Base-by-base conservation (phyloP, 2,329 filamentous ascomycete genomes). In the Dactylonectria estremocensis region DNA sequence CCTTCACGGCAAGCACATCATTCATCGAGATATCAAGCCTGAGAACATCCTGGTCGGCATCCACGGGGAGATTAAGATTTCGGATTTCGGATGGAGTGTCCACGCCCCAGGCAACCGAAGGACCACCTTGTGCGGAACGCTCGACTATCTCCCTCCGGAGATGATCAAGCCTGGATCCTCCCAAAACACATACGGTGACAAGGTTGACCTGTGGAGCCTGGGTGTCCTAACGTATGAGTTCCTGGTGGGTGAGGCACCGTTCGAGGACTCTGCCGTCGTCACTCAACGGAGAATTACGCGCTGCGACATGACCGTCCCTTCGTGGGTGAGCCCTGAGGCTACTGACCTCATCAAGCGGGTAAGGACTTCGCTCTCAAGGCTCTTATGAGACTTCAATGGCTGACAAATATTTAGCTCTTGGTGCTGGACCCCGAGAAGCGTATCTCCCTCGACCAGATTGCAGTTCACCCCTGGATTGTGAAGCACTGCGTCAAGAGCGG, bases 51-150 rank as follows among this genome's bases (percentile, higher is more conserved):
- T 98, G 22, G 92, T 98, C 33, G 95, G 95, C 14, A 95, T 98
- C 67, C 95, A 98, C 79, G 96, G 95, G 72, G 96, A 99, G 85
- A 95, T 99, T 84, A 99, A 99, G 83, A 95, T 99, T 77, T 97
- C 94, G 5, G 96, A 99, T 81, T 99, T 98, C 78, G 95, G 96
- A 56, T 99, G 96, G 96, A 97, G 93, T 79, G 96, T 98, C 4
- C 96, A 99, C 81, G 96, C 96, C 5, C 96, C 96, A 31, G 98
- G 97, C 82, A 97, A 95, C 83, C 87, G 96, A 74, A 89, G 96
- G 69, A 92, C 95, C 78, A 99, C 96, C 63, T 95, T 98, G 90
- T 99, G 96, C 80, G 96, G 96, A 70, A 99, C 96, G 18, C 89
- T 98, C 48, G 96, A 99, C 83, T 99, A 99, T 81, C 89, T 99